Base-by-base conservation (phyloP, 352 stramenopile species). In the Phytophthora lateralis region DNA sequence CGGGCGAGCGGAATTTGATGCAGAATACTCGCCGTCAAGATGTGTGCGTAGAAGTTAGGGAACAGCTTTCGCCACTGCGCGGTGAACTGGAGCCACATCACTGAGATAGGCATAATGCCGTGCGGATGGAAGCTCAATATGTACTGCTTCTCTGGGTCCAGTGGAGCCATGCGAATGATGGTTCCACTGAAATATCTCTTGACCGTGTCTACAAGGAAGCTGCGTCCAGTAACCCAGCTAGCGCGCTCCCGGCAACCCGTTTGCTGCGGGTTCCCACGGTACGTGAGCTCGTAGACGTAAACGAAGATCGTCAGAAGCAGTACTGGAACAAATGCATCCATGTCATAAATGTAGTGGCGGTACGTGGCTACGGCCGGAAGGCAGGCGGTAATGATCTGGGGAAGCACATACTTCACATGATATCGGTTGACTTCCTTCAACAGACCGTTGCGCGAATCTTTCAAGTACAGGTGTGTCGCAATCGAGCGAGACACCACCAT, bases 51-150 rank as follows among this genome's bases (percentile, higher is more conserved):
- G 20, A 93, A 66, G 29, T 77, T 75, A 0, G 86, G 86, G 63
- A 91, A 93, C 17, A 90, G 52, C 15, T 63, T 55, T 27, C 75
- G 74, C 84, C 84, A 95, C 53, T 86, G 70, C 7, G 79, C 63
- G 3, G 69, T 90, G 55, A 92, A 91, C 56, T 85, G 75, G n/a
- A 95, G 70, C 84, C 84, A 95, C 63, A 88, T 84, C 7, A 85
- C 73, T 1, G 86, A 86, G 5, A 85, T 80, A 3, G 86, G 68
- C 68, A 90, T 88, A 55, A 93, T 89, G 24, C 86, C 86, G 51
- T 95, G 86, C 3, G 86, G 86, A 39, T 95, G 86, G 54, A 93
- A 92, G 26, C 76, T 75, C 52, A 93, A 64, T 20, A 95, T 71
- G 54, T 93, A 95, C 43, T 88, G 71, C 51, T 84, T 67, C 14